These are phyloP conservation scores for Clarireedia hainanense DNA, from an alignment of 2,329 filamentous ascomycete species.

Conservation along the genomic window DNA sequence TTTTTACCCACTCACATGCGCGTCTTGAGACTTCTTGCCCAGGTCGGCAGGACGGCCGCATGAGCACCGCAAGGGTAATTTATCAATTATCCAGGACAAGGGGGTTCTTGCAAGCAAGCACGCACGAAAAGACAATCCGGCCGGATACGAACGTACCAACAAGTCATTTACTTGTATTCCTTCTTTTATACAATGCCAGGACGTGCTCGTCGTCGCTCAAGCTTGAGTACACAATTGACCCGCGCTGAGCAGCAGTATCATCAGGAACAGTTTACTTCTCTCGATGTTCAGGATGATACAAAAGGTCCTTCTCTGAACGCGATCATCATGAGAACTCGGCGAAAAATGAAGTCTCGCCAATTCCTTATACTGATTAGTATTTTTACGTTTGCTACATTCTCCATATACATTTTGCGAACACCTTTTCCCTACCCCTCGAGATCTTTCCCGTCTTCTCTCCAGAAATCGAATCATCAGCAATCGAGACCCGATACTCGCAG, in stretches of 20 bases:
- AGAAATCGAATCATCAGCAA: conserved; percentile 7
- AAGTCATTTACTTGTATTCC: not conserved
- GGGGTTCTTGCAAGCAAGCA: not conserved
- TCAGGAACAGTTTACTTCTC: not conserved
- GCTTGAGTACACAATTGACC: conserved; percentile 7
- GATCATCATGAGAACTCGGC: conserved; percentile 22
- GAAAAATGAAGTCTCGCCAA: conserved; percentile 33
- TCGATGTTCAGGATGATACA: conserved; percentile 20
- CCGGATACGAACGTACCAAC: not conserved
- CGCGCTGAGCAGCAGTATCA: conserved; percentile 1
- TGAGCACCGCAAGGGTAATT: conserved; percentile 8
- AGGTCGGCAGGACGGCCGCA: conserved; percentile 8
- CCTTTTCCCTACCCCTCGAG: conserved; percentile 12
- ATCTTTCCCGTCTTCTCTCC: not conserved
- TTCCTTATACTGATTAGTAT: conserved; percentile 31
- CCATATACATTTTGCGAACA: conserved; percentile 29
- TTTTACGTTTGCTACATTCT: conserved; percentile 30
- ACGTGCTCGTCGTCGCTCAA: conserved; percentile 9
- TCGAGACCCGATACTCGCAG: conserved; percentile 6
- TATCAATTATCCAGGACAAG: not conserved
- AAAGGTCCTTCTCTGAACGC: conserved; percentile 18
- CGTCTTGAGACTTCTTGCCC: not conserved
- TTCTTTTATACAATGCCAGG: conserved; percentile 2
- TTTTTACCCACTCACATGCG: conserved; percentile 8
- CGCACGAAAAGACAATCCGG: not conserved